phyloP scores from a whole-genome alignment of 257 asterid species.

The Orobanche coerulescens region DNA sequence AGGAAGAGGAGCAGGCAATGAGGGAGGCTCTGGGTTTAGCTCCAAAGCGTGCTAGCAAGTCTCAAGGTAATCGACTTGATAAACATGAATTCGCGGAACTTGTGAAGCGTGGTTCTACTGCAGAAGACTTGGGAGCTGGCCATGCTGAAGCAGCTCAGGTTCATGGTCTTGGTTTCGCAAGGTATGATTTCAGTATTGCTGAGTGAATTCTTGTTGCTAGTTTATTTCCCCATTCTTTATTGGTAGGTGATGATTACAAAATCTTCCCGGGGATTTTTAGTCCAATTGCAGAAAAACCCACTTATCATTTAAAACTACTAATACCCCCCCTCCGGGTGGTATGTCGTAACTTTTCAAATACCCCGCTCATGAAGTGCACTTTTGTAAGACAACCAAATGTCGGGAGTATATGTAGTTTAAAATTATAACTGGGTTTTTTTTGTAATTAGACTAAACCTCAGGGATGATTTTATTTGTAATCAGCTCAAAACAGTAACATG shows the following conservation, averaged over 20 bases:
- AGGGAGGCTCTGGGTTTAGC: conserved; percentile 97
- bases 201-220: neutral
- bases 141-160: conserved; percentile 97
- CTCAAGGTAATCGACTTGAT: conserved; percentile 72
- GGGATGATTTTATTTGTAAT: too few relatives aligned
- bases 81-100: conserved; percentile 93
- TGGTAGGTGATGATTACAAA: neutral
- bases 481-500: too few relatives aligned
- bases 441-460: neutral
- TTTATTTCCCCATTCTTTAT: neutral
- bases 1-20: conserved; percentile 98
- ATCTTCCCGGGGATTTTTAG: neutral
- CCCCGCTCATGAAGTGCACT: too few relatives aligned
- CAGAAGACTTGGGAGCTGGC: conserved; percentile 98
- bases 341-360: too few relatives aligned
- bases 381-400: too few relatives aligned
- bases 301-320: too few relatives aligned
- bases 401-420: too few relatives aligned
- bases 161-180: conserved; percentile 81
- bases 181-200: conserved; percentile 34
- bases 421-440: neutral
- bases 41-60: conserved; percentile 63
- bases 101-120: conserved; percentile 87
- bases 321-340: too few relatives aligned
- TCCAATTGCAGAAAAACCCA: too few relatives aligned